These are phyloP conservation scores for Durusdinium trenchii DNA, from an alignment of 73 alveolate species.

Conservation along the genomic window DNA sequence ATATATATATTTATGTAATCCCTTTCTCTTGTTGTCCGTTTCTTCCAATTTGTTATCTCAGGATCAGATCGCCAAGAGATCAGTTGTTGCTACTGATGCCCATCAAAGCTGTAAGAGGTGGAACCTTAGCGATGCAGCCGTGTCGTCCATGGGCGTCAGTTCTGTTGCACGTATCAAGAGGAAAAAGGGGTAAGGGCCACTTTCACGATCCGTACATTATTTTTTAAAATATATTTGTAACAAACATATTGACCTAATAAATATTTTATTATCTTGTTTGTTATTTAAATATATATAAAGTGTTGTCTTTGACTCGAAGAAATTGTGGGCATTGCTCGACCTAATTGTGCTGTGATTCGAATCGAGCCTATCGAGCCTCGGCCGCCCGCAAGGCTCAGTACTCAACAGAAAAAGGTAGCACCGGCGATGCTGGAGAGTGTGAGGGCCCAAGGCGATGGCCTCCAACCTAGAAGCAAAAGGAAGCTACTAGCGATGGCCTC, in stretches of 20 bases:
- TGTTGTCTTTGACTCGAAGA: too few species aligned
- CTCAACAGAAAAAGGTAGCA: slow-evolving; percentile 61
- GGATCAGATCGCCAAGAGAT: slow-evolving; percentile 37
- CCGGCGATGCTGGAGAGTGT: slow-evolving; percentile 73
- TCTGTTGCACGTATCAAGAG: too few species aligned
- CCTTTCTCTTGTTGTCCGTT: neutral
- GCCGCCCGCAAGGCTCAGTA: slow-evolving; percentile 45
- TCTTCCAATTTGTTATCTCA: neutral
- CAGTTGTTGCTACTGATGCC: neutral
- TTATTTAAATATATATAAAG: too few species aligned
- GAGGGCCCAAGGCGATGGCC: neutral
- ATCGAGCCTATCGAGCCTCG: neutral
- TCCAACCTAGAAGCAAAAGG: neutral
- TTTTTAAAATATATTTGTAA: too few species aligned
- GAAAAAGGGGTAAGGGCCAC: too few species aligned
- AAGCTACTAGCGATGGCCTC: neutral
- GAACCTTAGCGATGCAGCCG: neutral
- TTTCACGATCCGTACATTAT: too few species aligned
- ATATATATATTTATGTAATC: neutral
- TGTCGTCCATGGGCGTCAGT: too few species aligned
- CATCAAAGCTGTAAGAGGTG: slow-evolving; percentile 42
- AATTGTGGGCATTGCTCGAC: too few species aligned
- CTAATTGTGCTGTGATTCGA: too few species aligned
- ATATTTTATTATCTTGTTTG: too few species aligned
- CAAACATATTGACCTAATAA: too few species aligned